Percentiles rank a stretch among this genome's conserved stretches.
phyloP scores from a whole-genome alignment of 352 stramenopile genomes.

The Saprolegnia parasitica region DNA sequence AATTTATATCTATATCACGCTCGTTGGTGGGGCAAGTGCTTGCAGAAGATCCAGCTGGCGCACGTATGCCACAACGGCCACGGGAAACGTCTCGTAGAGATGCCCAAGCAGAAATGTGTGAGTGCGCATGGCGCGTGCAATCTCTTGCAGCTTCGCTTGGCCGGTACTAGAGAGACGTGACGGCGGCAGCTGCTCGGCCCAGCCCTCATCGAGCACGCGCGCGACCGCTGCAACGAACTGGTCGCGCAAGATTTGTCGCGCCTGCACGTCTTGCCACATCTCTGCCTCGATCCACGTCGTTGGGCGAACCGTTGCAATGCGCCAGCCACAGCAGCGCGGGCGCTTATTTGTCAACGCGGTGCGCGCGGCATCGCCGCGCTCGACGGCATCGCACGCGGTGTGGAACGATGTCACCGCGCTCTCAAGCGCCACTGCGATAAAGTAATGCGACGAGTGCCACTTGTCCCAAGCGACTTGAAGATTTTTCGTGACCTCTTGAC shows the following conservation, averaged over 20 bases:
- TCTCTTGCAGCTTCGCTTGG: background rate
- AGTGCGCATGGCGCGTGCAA: background rate
- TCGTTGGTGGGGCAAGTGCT: background rate
- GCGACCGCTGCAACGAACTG: background rate
- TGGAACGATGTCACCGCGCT: background rate
- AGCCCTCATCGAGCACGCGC: constrained; percentile 2
- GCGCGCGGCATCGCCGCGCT: background rate
- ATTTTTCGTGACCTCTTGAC: background rate
- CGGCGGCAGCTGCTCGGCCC: background rate
- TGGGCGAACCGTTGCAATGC: background rate
- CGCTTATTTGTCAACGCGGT: background rate
- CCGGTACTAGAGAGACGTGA: background rate
- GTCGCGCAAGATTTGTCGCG: background rate
- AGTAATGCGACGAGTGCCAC: constrained; percentile 8
- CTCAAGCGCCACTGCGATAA: constrained; percentile 13
- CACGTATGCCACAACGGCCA: constrained; percentile 5
- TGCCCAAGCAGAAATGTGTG: constrained; percentile 17
- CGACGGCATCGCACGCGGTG: background rate
- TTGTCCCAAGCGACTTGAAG: background rate
- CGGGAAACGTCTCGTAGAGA: constrained; percentile 16
- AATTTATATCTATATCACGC: too few relatives aligned
- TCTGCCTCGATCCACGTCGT: background rate
- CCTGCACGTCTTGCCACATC: constrained; percentile 10
- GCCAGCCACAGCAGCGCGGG: background rate
- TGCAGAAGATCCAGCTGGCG: constrained; percentile 17